Percentiles rank a stretch among this genome's conserved stretches.
phyloP scores from a whole-genome alignment of 2,329 filamentous ascomycete genomes.

The Didymella arachidicola region DNA sequence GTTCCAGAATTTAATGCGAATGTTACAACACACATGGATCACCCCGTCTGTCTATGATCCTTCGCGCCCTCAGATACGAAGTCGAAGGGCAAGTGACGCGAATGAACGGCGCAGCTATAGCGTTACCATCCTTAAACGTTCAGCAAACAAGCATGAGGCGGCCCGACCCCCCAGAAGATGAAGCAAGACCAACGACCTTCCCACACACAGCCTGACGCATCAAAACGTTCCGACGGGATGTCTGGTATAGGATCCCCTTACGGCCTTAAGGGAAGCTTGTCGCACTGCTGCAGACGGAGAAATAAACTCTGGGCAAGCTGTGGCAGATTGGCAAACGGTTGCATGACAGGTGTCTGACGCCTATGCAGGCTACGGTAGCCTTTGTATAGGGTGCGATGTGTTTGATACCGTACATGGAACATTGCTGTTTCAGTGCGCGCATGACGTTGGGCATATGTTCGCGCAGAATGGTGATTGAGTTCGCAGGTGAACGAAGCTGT shows the following conservation, averaged over 20 bases:
- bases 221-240: slow-evolving; percentile 15
- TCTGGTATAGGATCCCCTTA: slow-evolving; percentile 4
- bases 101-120: slow-evolving; percentile 8
- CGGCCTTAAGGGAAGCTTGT: slow-evolving; percentile 12
- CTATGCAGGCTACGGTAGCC: slow-evolving; percentile 8
- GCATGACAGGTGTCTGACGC: slow-evolving; percentile 13
- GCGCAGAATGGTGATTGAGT: neutral
- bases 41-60: slow-evolving; percentile 19
- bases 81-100: slow-evolving; percentile 17
- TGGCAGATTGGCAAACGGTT: slow-evolving; percentile 14
- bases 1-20: neutral
- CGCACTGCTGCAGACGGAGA: slow-evolving; percentile 6
- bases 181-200: slow-evolving; percentile 8
- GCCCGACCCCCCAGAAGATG: slow-evolving; percentile 22
- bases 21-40: neutral
- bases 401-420: slow-evolving; percentile 13
- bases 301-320: slow-evolving; percentile 14
- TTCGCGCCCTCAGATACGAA: neutral
- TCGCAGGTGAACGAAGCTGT: slow-evolving; percentile 7
- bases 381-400: slow-evolving; percentile 5
- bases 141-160: slow-evolving; percentile 15
- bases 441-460: slow-evolving; percentile 1
- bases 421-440: slow-evolving; percentile 11
- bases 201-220: slow-evolving; percentile 6
- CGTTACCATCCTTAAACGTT: slow-evolving; percentile 13